These are phyloP conservation scores for Vickermania ingenoplastis DNA, from an alignment of 208 protist species.

Conservation along the genomic window DNA sequence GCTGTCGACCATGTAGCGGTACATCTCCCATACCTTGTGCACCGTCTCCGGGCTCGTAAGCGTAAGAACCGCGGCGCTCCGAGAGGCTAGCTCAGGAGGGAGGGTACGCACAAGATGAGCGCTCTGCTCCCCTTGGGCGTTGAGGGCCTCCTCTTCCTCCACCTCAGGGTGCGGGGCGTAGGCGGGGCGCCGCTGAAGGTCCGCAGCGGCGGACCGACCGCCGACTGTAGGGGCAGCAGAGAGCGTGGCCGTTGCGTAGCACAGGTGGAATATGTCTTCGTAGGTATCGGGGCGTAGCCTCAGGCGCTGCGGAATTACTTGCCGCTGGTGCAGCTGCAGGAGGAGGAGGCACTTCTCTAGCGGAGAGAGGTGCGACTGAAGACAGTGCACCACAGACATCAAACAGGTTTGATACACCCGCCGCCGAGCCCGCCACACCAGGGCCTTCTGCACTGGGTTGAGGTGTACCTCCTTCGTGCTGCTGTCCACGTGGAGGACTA, in stretches of 20 bases:
- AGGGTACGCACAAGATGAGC: conserved; percentile 9
- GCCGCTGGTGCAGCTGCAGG: conserved; percentile 39
- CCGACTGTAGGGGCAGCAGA: conserved; percentile 1
- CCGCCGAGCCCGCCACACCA: conserved; percentile 50
- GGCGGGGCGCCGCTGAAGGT: neutral
- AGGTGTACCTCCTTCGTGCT: conserved; percentile 26
- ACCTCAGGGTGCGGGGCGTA: neutral
- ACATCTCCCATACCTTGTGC: conserved; percentile 54
- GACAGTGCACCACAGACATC: conserved; percentile 33
- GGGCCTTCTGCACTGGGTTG: conserved; percentile 30
- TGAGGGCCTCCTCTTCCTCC: conserved; percentile 11
- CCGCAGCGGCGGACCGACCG: conserved; percentile 3
- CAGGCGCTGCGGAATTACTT: conserved; percentile 44
- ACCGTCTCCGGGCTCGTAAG: conserved; percentile 25
- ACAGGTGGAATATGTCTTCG: conserved; percentile 67
- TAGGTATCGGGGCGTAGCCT: conserved; percentile 72
- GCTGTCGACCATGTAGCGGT: conserved; percentile 78
- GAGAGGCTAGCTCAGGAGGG: conserved; percentile 29
- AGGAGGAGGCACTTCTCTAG: conserved; percentile 58
- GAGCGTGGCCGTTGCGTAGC: conserved; percentile 42
- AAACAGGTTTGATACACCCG: conserved; percentile 46
- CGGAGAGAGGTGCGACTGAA: conserved; percentile 54
- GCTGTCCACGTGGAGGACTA: conserved; percentile 40
- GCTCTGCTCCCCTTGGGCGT: conserved; percentile 10
- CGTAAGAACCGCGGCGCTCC: conserved; percentile 23